Evolutionary conservation across 208 protist species (phyloP).

Genomic region (Baffinella frigidus): DNA sequence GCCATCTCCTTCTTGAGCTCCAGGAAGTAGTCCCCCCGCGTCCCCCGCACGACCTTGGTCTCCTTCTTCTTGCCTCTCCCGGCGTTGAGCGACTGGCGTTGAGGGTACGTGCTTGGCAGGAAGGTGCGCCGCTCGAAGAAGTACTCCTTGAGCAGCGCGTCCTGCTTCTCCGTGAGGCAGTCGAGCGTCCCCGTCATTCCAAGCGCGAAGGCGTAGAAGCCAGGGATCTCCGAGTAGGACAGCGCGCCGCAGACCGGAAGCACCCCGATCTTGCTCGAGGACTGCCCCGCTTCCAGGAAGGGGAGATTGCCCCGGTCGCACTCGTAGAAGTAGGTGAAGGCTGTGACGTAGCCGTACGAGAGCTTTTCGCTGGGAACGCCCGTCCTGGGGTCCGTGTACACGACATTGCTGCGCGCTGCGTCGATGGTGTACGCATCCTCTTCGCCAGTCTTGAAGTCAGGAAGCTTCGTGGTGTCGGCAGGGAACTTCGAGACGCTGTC

Average conservation of each 20-base stretch:
- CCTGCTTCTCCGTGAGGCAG: neutral
- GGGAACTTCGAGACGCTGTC: neutral
- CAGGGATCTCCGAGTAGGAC: conserved; percentile 15
- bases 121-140: neutral
- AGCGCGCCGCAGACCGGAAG: neutral
- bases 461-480: too few relatives aligned
- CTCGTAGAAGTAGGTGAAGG: conserved; percentile 39
- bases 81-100: too few relatives aligned
- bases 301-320: too few relatives aligned
- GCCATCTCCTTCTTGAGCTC: neutral
- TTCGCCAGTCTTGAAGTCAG: too few relatives aligned
- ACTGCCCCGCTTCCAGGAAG: too few relatives aligned
- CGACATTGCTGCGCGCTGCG: too few relatives aligned
- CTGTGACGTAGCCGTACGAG: conserved; percentile 20
- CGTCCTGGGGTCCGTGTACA: neutral
- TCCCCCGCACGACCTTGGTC: neutral
- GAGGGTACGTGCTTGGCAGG: neutral
- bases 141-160: neutral
- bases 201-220: conserved; percentile 6
- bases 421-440: too few relatives aligned
- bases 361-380: too few relatives aligned
- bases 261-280: neutral
- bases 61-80: neutral
- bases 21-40: conserved; percentile 5
- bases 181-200: conserved; percentile 52